Percentiles rank a stretch among this genome's conserved stretches.
phyloP scores from a whole-genome alignment of 2,329 filamentous ascomycete genomes.

The Hypoxylon sp. region DNA sequence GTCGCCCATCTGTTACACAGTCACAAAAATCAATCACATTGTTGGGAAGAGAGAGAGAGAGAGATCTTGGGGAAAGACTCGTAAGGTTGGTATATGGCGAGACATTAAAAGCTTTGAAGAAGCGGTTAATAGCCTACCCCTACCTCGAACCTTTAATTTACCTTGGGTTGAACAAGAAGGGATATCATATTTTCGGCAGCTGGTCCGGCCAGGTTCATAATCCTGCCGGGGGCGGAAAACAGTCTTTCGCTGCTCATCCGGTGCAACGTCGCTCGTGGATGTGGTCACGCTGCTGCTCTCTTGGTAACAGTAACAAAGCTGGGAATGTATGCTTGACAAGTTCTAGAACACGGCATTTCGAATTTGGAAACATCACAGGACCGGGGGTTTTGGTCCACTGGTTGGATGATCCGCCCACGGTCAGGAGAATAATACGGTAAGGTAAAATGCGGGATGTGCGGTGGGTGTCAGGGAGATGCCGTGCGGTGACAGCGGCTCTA shows the following conservation, averaged over 20 bases:
- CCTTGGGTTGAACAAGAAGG: slow-evolving; percentile 22
- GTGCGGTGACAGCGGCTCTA: slow-evolving; percentile 30
- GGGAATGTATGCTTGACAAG: slow-evolving; percentile 2
- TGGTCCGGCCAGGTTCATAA: slow-evolving; percentile 26
- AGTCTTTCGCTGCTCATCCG: slow-evolving; percentile 3
- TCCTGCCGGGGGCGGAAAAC: too few species aligned
- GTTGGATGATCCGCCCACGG: slow-evolving; percentile 30
- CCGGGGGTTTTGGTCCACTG: slow-evolving; percentile 35
- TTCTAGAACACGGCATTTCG: slow-evolving; percentile 33
- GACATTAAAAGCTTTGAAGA: too few species aligned
- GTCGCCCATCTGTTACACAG: slow-evolving; percentile 32
- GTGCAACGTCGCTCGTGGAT: slow-evolving; percentile 23
- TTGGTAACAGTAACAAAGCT: slow-evolving; percentile 11
- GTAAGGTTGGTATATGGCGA: slow-evolving; percentile 17
- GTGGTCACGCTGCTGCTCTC: slow-evolving; percentile 3
- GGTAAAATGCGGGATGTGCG: slow-evolving; percentile 23
- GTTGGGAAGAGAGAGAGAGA: not conserved
- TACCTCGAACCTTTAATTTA: too few species aligned
- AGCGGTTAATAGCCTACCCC: too few species aligned
- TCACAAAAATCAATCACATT: slow-evolving; percentile 33
- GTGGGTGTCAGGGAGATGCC: slow-evolving; percentile 11
- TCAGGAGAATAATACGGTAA: slow-evolving; percentile 16
- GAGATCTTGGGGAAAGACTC: slow-evolving; percentile 1
- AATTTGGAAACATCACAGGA: slow-evolving; percentile 31
- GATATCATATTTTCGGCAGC: slow-evolving; percentile 15